Evolutionary conservation across 1,139 yeast species (phyloP), one percentile per base, ranked within the genome.

Genomic region (Kurtzmaniella natalensis): DNA sequence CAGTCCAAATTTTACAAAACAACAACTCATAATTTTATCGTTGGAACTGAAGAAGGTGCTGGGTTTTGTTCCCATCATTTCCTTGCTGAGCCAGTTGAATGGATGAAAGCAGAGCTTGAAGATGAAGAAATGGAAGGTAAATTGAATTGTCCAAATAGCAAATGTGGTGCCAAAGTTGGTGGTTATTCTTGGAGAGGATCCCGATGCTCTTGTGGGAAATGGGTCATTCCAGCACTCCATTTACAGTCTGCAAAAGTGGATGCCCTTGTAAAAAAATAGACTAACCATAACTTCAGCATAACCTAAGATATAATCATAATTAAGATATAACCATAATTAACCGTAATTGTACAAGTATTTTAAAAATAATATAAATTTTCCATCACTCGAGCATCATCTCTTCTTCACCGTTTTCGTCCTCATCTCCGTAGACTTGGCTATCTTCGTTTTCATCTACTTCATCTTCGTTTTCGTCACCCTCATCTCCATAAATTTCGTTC

Each of bases 161-260:
- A 81, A 48, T 92, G 99, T 61, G 64, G 67, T 4, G 69, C 84
- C n/a, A 83, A 82, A 57, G 74, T 82, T 2, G 98, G 98, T 5
- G 89, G 88, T 0, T 92, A 88, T 53, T 78, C 82, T 42, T 92
- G 99, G 99, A 85, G 81, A 52, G 99, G 99, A 0, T 78, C 89
- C 4, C 68, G 94, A 45, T 92, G 99, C 55, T 79, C 94, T 37
- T 92, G 99, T 59, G 96, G 97, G 2, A 77, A 77, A 47, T 92
- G 99, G 99, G 81, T 92, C 67, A 74, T 87, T 5, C 98, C 99
- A 0, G 95, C 95, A 1, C 73, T 94, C 40, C 88, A 85, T 54
- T 56, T 92, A 33, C 92, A 81, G 53, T 65, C 81, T 26, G 81
- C 89, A 3, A 84, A 86, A 53, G 92, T 86, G 5, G 96, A 89